Evolutionary conservation across 2,329 filamentous ascomycete species (phyloP).

Genomic region (Corynespora cassiicola): DNA sequence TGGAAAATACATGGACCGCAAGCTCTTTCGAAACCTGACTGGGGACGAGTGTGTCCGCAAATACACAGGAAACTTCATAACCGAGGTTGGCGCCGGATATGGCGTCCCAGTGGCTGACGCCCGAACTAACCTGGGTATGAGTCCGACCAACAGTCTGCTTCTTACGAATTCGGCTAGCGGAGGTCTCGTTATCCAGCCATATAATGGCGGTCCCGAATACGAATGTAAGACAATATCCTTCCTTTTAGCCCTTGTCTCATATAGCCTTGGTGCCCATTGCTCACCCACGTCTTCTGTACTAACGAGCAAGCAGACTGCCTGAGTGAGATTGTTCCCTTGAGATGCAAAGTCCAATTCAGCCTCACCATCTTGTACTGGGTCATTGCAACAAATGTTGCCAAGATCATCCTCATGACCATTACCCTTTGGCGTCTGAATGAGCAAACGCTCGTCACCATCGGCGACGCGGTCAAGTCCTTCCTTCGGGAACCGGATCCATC

Average conservation of each 20-base stretch:
- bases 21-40: conserved; percentile 13
- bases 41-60: conserved; percentile 5
- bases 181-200: not conserved
- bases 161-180: conserved; percentile 6
- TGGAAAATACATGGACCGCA: conserved; percentile 10
- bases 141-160: too few species aligned
- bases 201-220: conserved; percentile 1
- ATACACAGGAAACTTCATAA: conserved; percentile 12
- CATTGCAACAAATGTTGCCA: conserved; percentile 29
- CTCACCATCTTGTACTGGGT: conserved; percentile 27
- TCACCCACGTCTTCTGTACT: conserved; percentile 1
- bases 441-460: conserved; percentile 29
- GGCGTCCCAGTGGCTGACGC: conserved; percentile 6
- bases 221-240: too few species aligned
- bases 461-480: conserved; percentile 35
- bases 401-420: conserved; percentile 24
- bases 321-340: conserved; percentile 7
- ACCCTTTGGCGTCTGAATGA: conserved; percentile 22
- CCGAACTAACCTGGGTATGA: not conserved
- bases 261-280: not conserved
- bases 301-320: conserved; percentile 23
- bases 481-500: conserved; percentile 22
- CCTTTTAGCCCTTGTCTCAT: not conserved
- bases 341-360: conserved; percentile 25
- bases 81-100: conserved; percentile 7